Evolutionary conservation across 108 stramenopile species (phyloP).

Genomic region (Cyclotella baltica): DNA sequence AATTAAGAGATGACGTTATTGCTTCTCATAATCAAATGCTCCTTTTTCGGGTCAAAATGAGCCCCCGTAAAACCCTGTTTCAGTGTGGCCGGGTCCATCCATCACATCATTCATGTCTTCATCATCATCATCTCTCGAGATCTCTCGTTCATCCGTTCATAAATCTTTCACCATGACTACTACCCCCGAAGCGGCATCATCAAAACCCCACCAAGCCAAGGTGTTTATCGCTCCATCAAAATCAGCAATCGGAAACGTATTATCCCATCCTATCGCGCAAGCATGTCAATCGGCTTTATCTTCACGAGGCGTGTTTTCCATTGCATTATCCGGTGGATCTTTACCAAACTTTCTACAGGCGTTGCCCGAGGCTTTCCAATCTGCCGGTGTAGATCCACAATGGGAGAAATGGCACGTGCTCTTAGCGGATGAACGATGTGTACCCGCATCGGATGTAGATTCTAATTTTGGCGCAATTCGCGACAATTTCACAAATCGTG

Average conservation of each 20-base stretch:
- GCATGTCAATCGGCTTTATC: slow-evolving; percentile 35
- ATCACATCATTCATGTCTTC: too few species aligned
- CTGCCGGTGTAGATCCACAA: slow-evolving; percentile 55
- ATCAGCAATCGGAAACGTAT: slow-evolving; percentile 19
- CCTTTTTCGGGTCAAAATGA: too few species aligned
- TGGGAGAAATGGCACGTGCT: slow-evolving; percentile 86
- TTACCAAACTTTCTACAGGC: slow-evolving; percentile 74
- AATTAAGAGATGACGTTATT: too few species aligned
- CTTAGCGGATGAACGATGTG: slow-evolving; percentile 96
- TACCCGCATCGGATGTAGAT: slow-evolving; percentile 76
- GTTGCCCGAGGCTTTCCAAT: slow-evolving; percentile 55
- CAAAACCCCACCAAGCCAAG: slow-evolving; percentile 14
- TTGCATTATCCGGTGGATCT: slow-evolving; percentile 89
- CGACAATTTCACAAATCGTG: slow-evolving; percentile 46
- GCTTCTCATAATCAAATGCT: too few species aligned
- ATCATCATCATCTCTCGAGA: too few species aligned
- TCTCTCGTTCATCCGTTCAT: too few species aligned
- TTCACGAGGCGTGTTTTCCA: slow-evolving; percentile 27
- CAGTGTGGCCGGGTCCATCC: too few species aligned
- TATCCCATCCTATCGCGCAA: slow-evolving; percentile 37
- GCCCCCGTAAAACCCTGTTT: too few species aligned
- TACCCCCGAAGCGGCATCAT: background rate
- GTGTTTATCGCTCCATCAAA: slow-evolving; percentile 26
- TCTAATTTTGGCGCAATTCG: slow-evolving; percentile 80
- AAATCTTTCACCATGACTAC: too few species aligned